Conservation (phyloP, 345 rosid genomes). For the Syzygium jambos region DNA sequence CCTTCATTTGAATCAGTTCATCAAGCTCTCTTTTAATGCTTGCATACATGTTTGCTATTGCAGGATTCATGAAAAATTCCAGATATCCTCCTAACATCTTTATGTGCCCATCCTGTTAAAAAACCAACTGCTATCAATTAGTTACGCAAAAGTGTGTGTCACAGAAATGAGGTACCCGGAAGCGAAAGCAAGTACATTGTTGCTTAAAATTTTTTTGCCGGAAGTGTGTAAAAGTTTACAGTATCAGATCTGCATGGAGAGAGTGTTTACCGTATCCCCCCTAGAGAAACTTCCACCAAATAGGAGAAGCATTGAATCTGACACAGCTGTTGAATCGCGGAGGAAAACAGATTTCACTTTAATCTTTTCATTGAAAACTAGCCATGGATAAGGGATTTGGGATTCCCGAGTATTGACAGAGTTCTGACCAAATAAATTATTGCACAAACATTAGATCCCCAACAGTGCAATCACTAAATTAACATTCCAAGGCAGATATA, state of each 20-base stretch:
- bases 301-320: conserved; percentile 72
- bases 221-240: neutral
- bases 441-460: neutral
- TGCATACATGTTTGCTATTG: conserved; percentile 50
- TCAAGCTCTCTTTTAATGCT: conserved; percentile 71
- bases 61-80: conserved; percentile 79
- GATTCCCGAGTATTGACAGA: conserved; percentile 77
- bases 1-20: conserved; percentile 69
- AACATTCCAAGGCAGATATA: neutral
- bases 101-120: conserved; percentile 73
- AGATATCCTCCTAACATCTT: conserved; percentile 89
- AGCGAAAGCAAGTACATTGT: neutral
- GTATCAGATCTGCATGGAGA: neutral
- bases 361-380: conserved; percentile 90
- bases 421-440: conserved; percentile 30
- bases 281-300: conserved; percentile 73
- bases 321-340: conserved; percentile 89
- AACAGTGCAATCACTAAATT: neutral
- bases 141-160: neutral
- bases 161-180: neutral
- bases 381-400: conserved; percentile 78
- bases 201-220: neutral
- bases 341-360: conserved; percentile 86
- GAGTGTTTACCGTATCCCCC: conserved; percentile 52
- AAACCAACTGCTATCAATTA: neutral